phyloP scores from a whole-genome alignment of 192 early-diverging fungal genomes.

The Backusella westeae region DNA sequence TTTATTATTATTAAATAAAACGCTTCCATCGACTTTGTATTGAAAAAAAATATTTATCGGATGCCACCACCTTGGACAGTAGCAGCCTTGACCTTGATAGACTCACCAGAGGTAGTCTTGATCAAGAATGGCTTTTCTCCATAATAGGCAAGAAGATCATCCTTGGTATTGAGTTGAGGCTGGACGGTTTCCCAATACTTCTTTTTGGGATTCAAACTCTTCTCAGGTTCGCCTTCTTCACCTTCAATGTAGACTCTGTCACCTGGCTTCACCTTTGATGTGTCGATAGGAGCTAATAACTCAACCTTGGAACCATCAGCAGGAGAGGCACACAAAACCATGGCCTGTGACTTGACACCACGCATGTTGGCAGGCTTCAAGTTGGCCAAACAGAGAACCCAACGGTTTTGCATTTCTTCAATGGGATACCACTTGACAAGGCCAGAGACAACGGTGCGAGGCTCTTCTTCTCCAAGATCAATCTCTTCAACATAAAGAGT shows the following conservation, averaged over 20 bases:
- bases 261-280: constrained; percentile 82
- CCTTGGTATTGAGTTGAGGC: constrained; percentile 76
- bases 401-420: constrained; percentile 80
- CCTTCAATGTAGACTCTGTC: constrained; percentile 91
- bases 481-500: constrained; percentile 97
- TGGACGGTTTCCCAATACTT: constrained; percentile 98
- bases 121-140: constrained; percentile 41
- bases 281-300: constrained; percentile 76
- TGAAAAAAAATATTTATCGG: constrained; percentile 46
- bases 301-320: constrained; percentile 85
- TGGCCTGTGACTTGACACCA: constrained; percentile 91
- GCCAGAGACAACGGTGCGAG: constrained; percentile 88
- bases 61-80: constrained; percentile 67
- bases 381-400: constrained; percentile 81
- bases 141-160: constrained; percentile 65
- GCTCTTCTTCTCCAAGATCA: constrained; percentile 89
- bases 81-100: constrained; percentile 57
- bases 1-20: too few species aligned
- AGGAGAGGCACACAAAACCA: constrained; percentile 94
- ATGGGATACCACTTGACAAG: constrained; percentile 90
- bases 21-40: too few species aligned
- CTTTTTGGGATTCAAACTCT: constrained; percentile 94
- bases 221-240: constrained; percentile 84
- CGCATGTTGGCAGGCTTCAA: constrained; percentile 95
- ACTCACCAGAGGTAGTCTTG: constrained; percentile 47